Percentiles rank a stretch among this genome's conserved stretches.
These are phyloP conservation scores for Microdochium nivale DNA, from an alignment of 2,329 filamentous ascomycete genomes.

Conservation along the genomic window DNA sequence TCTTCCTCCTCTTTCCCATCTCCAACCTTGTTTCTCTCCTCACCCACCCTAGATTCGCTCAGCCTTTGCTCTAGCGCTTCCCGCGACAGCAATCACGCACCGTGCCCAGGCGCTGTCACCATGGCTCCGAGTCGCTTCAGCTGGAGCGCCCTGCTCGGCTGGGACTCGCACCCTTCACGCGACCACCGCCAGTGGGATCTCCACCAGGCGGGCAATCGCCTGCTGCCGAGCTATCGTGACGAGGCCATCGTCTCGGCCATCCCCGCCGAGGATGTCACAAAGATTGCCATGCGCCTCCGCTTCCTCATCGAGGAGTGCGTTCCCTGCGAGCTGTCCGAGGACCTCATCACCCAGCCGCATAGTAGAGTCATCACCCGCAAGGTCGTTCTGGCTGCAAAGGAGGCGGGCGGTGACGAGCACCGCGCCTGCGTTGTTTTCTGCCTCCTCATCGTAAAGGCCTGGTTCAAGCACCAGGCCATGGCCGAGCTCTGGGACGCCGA, in stretches of 20 bases:
- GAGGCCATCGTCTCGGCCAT: conserved; percentile 57
- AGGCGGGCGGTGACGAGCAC: conserved; percentile 71
- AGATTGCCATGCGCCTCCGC: conserved; percentile 80
- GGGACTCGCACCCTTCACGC: conserved; percentile 21
- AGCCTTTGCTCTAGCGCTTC: not conserved
- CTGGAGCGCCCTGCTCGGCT: conserved; percentile 23
- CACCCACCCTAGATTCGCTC: too few relatives aligned
- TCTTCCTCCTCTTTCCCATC: too few relatives aligned
- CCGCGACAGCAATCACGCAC: not conserved
- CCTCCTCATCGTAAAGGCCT: conserved; percentile 61
- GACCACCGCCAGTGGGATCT: conserved; percentile 26
- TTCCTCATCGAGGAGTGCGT: conserved; percentile 85
- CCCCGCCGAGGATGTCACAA: conserved; percentile 73
- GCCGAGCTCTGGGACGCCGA: conserved; percentile 89
- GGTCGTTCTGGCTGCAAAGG: conserved; percentile 67
- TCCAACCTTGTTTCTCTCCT: too few relatives aligned
- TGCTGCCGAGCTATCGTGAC: conserved; percentile 56
- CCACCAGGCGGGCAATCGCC: conserved; percentile 33
- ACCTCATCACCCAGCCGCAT: conserved; percentile 67
- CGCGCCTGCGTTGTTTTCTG: conserved; percentile 76
- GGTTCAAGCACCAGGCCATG: conserved; percentile 71
- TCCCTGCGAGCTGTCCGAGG: conserved; percentile 79
- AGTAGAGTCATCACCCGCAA: conserved; percentile 74
- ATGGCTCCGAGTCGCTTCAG: conserved; percentile 12
- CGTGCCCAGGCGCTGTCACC: not conserved